Evolutionary conservation across 73 alveolate genomes (phyloP).

Genomic region (Blepharisma japonicum): DNA sequence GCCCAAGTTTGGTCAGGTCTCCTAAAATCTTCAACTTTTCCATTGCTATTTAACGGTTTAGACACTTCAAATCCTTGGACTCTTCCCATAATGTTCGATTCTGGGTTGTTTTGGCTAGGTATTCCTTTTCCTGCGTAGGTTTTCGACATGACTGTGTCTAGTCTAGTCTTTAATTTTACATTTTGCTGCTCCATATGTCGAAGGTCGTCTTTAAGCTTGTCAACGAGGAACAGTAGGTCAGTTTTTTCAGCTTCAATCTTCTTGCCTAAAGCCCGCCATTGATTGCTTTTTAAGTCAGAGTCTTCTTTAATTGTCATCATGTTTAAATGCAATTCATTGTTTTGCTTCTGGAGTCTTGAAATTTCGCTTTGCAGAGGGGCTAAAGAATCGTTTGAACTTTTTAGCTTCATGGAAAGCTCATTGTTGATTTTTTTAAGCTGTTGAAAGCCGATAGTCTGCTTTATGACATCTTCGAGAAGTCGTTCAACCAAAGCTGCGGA

Average conservation of each 20-base stretch:
- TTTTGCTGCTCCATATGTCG: slow-evolving; percentile 31
- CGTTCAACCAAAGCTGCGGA: slow-evolving; percentile 85
- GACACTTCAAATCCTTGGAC: slow-evolving; percentile 30
- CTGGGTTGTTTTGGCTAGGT: slow-evolving; percentile 33
- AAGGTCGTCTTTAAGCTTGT: slow-evolving; percentile 51
- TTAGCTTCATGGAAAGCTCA: slow-evolving; percentile 31
- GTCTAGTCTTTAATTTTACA: slow-evolving; percentile 29
- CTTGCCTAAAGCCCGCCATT: slow-evolving; percentile 59
- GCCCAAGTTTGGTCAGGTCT: slow-evolving; percentile 46
- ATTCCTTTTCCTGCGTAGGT: slow-evolving; percentile 34
- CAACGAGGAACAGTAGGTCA: slow-evolving; percentile 49
- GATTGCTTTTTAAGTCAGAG: slow-evolving; percentile 58
- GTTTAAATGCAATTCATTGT: slow-evolving; percentile 89
- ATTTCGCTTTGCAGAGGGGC: slow-evolving; percentile 92
- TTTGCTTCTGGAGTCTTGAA: slow-evolving; percentile 90
- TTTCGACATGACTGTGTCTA: slow-evolving; percentile 42
- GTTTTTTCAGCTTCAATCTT: slow-evolving; percentile 53
- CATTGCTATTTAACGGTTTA: slow-evolving; percentile 23
- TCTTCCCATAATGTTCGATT: slow-evolving; percentile 32
- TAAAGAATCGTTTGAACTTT: slow-evolving; percentile 43
- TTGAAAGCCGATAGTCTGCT: slow-evolving; percentile 92
- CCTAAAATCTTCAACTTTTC: not conserved
- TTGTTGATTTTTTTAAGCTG: slow-evolving; percentile 82
- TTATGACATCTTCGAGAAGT: slow-evolving; percentile 84
- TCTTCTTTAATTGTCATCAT: slow-evolving; percentile 88